phyloP scores from a whole-genome alignment of 352 stramenopile species.

The Phytophthora chlamydospora region DNA sequence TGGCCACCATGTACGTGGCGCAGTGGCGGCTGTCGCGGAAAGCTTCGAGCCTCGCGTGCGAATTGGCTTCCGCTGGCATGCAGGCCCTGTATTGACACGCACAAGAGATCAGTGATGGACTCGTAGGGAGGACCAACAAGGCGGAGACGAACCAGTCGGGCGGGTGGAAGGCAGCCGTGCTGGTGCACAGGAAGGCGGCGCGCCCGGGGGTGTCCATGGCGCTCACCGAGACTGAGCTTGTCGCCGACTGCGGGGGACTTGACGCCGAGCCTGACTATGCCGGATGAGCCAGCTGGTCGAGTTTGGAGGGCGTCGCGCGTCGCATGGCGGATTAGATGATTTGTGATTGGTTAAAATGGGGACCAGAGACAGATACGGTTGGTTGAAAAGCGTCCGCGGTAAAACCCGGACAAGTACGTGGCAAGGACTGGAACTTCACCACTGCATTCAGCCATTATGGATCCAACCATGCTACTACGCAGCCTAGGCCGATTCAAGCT shows the following conservation, averaged over 20 bases:
- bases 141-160: slow-evolving; percentile 71
- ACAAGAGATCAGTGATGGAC: background rate
- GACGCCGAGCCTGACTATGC: background rate
- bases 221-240: slow-evolving; percentile 16
- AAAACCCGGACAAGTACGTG: slow-evolving; percentile 16
- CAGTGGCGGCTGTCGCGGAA: slow-evolving; percentile 81
- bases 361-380: background rate
- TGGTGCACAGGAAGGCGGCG: slow-evolving; percentile 78
- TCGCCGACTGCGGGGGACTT: slow-evolving; percentile 18
- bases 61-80: slow-evolving; percentile 64
- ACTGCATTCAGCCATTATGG: background rate
- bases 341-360: slow-evolving; percentile 4
- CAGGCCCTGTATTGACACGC: slow-evolving; percentile 53
- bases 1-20: slow-evolving; percentile 87
- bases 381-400: slow-evolving; percentile 5
- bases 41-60: slow-evolving; percentile 75
- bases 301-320: background rate
- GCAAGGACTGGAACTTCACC: background rate
- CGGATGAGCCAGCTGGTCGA: too few species aligned
- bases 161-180: slow-evolving; percentile 79
- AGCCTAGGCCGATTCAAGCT: slow-evolving; percentile 66
- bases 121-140: slow-evolving; percentile 56
- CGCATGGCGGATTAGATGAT: background rate
- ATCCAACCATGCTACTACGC: background rate
- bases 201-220: slow-evolving; percentile 57